These are phyloP conservation scores for Naematelia aurantialba DNA, from an alignment of 768 basidiomycete species.

Conservation along the genomic window DNA sequence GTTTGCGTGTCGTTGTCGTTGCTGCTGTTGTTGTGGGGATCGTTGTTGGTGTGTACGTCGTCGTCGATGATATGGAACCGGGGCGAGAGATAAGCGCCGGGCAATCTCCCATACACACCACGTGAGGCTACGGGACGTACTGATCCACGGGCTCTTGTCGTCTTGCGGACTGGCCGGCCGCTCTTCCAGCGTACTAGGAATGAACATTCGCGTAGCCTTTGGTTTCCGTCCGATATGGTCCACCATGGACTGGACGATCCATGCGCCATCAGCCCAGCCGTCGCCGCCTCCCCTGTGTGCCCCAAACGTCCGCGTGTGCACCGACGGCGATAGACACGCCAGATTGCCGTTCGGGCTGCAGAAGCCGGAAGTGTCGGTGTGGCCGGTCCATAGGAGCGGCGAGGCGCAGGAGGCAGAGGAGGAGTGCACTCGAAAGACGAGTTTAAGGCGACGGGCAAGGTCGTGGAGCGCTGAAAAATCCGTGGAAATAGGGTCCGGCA, in stretches of 20 bases:
- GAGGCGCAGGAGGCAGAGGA: background rate
- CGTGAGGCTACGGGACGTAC: constrained; percentile 7
- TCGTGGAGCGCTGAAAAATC: background rate
- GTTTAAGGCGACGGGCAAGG: background rate
- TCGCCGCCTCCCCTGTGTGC: background rate
- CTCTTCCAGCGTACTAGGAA: constrained; percentile 12
- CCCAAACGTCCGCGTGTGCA: background rate
- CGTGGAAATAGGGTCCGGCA: background rate
- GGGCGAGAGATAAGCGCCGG: constrained; percentile 1
- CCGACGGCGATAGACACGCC: background rate
- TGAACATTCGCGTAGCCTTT: background rate
- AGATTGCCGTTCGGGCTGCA: background rate
- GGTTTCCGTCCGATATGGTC: constrained; percentile 17
- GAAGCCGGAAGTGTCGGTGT: background rate
- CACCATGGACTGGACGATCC: constrained; percentile 14
- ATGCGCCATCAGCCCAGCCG: constrained; percentile 6
- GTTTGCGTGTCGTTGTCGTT: too few species aligned
- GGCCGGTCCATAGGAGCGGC: background rate
- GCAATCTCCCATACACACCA: constrained; percentile 28
- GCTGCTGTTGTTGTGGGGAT: too few species aligned
- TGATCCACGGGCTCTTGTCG: constrained; percentile 25
- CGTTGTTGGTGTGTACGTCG: background rate
- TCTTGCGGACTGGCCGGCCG: constrained; percentile 14
- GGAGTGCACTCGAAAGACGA: background rate
- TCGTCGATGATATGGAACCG: background rate